These are phyloP conservation scores for Sophora flavescens DNA, from an alignment of 306 rosid species.

Conservation along the genomic window DNA sequence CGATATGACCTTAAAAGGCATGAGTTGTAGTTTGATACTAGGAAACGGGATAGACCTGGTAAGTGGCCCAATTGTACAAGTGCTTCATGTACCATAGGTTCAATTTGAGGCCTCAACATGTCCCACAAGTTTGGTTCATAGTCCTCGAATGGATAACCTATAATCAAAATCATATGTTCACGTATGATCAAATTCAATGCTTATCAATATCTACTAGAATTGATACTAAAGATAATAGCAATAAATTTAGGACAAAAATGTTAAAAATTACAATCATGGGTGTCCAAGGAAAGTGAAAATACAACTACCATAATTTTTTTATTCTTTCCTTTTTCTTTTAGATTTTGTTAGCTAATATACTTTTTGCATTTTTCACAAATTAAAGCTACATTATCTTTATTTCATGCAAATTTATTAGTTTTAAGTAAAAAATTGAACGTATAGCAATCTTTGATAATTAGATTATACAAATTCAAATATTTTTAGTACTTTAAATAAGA, in stretches of 20 bases:
- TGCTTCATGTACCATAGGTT: neutral
- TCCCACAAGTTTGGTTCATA: neutral
- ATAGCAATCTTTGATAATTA: neutral
- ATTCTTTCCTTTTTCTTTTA: no score
- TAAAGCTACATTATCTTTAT: no score
- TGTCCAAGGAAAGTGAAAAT: no score
- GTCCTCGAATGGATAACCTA: conserved; percentile 20
- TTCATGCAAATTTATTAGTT: neutral
- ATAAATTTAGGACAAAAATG: no score
- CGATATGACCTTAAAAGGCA: neutral
- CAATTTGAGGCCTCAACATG: neutral
- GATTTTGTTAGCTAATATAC: no score
- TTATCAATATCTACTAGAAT: no score
- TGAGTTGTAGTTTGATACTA: neutral
- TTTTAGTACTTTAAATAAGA: neutral
- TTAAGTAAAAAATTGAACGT: neutral
- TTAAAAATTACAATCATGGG: no score
- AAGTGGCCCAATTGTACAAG: neutral
- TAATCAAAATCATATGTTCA: neutral
- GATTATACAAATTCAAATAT: neutral
- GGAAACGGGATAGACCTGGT: neutral
- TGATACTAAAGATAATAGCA: neutral
- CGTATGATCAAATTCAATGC: neutral
- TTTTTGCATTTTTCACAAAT: no score
- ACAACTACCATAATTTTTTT: no score